phyloP scores from a whole-genome alignment of 2,329 filamentous ascomycete species.

The Xylariaceae sp. region DNA sequence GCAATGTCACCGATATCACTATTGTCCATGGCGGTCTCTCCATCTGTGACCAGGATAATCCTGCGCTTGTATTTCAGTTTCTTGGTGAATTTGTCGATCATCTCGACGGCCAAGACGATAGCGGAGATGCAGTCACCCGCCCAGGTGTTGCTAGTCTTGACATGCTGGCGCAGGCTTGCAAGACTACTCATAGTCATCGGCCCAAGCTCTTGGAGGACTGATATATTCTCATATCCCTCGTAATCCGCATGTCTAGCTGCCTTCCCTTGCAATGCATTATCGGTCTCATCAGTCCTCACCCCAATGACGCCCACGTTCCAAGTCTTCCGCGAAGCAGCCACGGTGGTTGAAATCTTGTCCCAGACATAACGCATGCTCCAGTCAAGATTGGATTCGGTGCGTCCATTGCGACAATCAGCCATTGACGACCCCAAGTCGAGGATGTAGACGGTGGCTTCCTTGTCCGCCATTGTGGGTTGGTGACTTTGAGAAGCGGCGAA shows the following conservation, averaged over 20 bases:
- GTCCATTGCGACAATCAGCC: conserved; percentile 65
- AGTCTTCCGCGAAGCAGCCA: conserved; percentile 65
- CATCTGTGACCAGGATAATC: conserved; percentile 85
- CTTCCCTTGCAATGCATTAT: conserved; percentile 59
- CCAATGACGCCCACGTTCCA: conserved; percentile 75
- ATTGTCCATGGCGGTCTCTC: conserved; percentile 64
- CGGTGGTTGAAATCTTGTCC: conserved; percentile 80
- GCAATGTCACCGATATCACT: conserved; percentile 68
- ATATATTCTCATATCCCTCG: conserved; percentile 76
- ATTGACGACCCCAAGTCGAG: conserved; percentile 86
- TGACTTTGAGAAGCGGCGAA: neutral
- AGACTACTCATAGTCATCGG: conserved; percentile 64
- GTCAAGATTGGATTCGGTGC: conserved; percentile 75
- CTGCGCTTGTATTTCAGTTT: conserved; percentile 76
- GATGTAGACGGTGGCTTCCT: conserved; percentile 90
- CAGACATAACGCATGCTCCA: conserved; percentile 90
- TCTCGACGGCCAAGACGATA: conserved; percentile 76
- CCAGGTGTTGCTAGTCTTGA: conserved; percentile 65
- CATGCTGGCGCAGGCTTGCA: conserved; percentile 55
- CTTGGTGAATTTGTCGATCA: conserved; percentile 77
- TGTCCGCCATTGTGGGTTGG: conserved; percentile 69
- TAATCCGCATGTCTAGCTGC: conserved; percentile 58
- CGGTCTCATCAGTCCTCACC: conserved; percentile 72
- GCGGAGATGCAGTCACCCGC: conserved; percentile 83
- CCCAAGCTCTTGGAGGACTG: conserved; percentile 66